These are phyloP conservation scores for Sugiyamaella qingdaonensis DNA, from an alignment of 805 yeast species.

Conservation along the genomic window DNA sequence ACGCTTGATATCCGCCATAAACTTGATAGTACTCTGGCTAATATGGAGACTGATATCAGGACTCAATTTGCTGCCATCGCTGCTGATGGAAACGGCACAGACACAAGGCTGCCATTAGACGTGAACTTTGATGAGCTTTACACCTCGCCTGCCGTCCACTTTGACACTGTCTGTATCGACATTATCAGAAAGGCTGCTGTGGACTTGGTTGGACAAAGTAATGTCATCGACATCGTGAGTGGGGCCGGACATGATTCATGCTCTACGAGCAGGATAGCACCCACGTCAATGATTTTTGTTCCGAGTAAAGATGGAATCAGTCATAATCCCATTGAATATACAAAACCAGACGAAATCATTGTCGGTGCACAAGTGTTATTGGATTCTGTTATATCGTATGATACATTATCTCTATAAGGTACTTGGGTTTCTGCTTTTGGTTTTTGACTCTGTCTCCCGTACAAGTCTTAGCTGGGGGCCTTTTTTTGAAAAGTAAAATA, in stretches of 20 bases:
- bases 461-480: not conserved
- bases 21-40: constrained; percentile 34
- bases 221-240: constrained; percentile 51
- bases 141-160: constrained; percentile 51
- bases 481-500: not conserved
- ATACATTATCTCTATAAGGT: constrained; percentile 14
- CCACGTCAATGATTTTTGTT: constrained; percentile 70
- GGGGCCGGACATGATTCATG: constrained; percentile 77
- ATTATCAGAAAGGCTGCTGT: constrained; percentile 51
- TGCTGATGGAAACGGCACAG: constrained; percentile 7
- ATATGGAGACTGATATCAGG: not conserved
- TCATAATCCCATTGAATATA: constrained; percentile 63
- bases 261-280: constrained; percentile 48
- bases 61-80: constrained; percentile 3
- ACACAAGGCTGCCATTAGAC: constrained; percentile 1
- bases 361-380: constrained; percentile 55
- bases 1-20: constrained; percentile 56
- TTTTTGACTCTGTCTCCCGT: not conserved
- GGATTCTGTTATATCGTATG: constrained; percentile 44
- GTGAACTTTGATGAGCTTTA: constrained; percentile 42
- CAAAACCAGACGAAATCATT: constrained; percentile 58
- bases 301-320: constrained; percentile 63
- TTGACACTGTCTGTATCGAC: constrained; percentile 46
- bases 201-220: constrained; percentile 11
- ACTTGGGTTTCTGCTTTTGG: not conserved